These are phyloP conservation scores for Hanseniaspora valbyensis DNA, from an alignment of 805 yeast species.

Conservation along the genomic window DNA sequence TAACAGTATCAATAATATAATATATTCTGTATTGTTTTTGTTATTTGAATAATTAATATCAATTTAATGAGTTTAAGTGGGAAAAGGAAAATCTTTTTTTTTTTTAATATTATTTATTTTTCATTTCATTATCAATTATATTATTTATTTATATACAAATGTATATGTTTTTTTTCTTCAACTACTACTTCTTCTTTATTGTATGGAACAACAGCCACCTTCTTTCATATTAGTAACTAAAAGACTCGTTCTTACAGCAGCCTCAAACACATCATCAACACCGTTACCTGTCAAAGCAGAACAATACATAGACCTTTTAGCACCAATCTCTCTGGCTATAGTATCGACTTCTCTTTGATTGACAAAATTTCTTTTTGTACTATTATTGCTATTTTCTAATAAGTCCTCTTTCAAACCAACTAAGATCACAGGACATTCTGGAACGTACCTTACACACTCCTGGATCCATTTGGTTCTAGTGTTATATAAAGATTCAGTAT, in stretches of 20 bases:
- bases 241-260: conserved; percentile 75
- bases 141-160: not conserved
- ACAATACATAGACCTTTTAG: conserved; percentile 73
- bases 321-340: conserved; percentile 70
- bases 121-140: too few species aligned
- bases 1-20: too few species aligned
- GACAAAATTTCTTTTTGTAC: conserved; percentile 36
- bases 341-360: conserved; percentile 47
- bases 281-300: conserved; percentile 90
- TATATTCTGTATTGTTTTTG: too few species aligned
- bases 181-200: conserved; percentile 10
- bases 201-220: conserved; percentile 30
- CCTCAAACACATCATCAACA: conserved; percentile 86
- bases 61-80: too few species aligned
- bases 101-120: too few species aligned
- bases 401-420: conserved; percentile 82
- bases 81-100: too few species aligned
- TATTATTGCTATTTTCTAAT: conserved; percentile 35
- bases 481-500: conserved; percentile 72
- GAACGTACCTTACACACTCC: conserved; percentile 73
- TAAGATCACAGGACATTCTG: conserved; percentile 61
- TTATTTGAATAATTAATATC: too few species aligned
- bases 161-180: not conserved
- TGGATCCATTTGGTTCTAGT: conserved; percentile 79
- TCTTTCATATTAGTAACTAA: conserved; percentile 41